Conservation (phyloP, 2,329 filamentous ascomycete species). For the Byssochlamys sp. region DNA sequence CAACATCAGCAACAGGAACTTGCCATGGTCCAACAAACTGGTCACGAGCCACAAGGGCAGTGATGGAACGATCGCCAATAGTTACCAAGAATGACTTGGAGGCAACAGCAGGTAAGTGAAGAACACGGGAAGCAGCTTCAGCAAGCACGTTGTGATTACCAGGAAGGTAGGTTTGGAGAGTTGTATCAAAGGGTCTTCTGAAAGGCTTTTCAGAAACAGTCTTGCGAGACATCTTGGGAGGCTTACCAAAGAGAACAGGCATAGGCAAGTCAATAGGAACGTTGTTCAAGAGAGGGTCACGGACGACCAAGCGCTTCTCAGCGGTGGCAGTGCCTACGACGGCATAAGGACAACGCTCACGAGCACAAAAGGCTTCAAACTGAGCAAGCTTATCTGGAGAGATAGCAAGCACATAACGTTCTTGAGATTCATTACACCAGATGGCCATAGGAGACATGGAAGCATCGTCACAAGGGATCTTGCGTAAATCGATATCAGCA, state of each 20-base stretch:
- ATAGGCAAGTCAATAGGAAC: conserved; percentile 85
- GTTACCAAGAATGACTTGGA: conserved; percentile 96
- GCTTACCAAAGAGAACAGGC: conserved; percentile 77
- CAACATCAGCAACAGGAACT: conserved; percentile 83
- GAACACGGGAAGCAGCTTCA: conserved; percentile 72
- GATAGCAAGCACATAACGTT: conserved; percentile 86
- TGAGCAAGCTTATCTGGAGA: conserved; percentile 67
- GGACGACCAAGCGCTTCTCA: conserved; percentile 64
- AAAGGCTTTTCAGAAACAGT: conserved; percentile 62
- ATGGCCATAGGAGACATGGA: conserved; percentile 94
- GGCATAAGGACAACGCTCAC: conserved; percentile 87
- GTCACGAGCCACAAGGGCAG: conserved; percentile 76
- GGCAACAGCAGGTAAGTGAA: conserved; percentile 79
- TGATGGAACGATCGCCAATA: conserved; percentile 85
- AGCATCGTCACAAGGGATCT: conserved; percentile 79
- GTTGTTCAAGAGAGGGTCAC: conserved; percentile 66
- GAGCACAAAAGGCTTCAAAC: conserved; percentile 58
- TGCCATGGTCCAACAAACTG: conserved; percentile 98
- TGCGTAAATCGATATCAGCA: conserved; percentile 84
- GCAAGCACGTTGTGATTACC: conserved; percentile 41
- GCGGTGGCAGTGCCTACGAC: conserved; percentile 71
- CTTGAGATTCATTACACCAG: conserved; percentile 95
- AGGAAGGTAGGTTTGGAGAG: conserved; percentile 57
- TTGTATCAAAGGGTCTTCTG: conserved; percentile 65
- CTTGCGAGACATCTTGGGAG: conserved; percentile 66